Base-by-base conservation (phyloP, 345 rosid species). In the Hibiscus tridactylites region DNA sequence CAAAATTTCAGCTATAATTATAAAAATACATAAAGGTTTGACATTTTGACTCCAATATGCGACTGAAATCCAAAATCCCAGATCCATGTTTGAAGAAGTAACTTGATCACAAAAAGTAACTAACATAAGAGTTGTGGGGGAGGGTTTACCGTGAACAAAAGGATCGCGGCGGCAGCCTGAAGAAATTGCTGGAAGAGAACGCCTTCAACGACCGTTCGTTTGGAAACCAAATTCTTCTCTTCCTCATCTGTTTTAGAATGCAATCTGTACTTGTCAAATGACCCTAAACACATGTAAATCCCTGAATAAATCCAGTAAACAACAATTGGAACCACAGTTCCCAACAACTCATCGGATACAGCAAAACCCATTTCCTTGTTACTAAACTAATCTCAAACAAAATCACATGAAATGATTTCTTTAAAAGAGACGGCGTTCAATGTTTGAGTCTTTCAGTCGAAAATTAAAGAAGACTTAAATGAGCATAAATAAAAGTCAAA, bases 231-330 rank as follows among this genome's bases (percentile, higher is more conserved):
- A 82, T 91, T 91, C 81, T 91, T 93, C 77, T 81, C 84, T 65
- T 87, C 89, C 76, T 93, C 97, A n/a, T 93, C 98, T 56, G 75
- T 75, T 74, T 81, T 88, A 1, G 92, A 74, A 59, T 93, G 98
- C 79, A 93, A 78, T 76, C 97, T 88, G 68, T 90, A 91, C 75
- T 83, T 81, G 24, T 91, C 90, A 13, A 85, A 78, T 37, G 74
- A 79, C 2, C 86, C 91, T 19, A 93, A 75, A 58, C 76, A 37
- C 12, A 86, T 75, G 60, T 93, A 93, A 0, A 90, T 59, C 56
- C 98, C 97, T 2, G 98, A 91, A 70, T 93, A 93, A 13, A 82
- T 68, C 98, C 97, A 93, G 54, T 93, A 91, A 0, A 91, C 86
- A 65, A 87, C 5, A 65, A 93, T 90, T 61, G 98, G 98, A 19